Evolutionary conservation across 75 land plant species (phyloP), one percentile per base, ranked within the genome.

Genomic region (Gnetum montanum): DNA sequence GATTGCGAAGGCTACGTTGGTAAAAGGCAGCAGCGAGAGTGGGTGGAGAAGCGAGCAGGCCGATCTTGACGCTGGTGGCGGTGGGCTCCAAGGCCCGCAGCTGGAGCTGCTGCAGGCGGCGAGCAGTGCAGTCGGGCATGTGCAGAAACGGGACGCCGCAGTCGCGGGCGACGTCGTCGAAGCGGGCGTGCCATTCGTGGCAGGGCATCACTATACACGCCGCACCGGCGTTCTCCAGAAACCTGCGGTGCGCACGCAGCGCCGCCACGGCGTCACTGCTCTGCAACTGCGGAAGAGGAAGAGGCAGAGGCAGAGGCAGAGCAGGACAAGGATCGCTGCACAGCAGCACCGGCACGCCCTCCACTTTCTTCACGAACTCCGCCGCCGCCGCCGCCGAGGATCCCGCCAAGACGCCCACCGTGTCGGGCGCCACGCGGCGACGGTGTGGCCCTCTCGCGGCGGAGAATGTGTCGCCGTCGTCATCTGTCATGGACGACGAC

Each of bases 171-270:
- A 83, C 51, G 60, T 79, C 75, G 3, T 65, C 66, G 57, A 67
- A 58, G 84, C 86, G 80, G 0, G 59, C 47, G 41, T 79, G 79
- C 7, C 70, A 75, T 8, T 68, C 33, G 55, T 79, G 72, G 41
- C 84, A 83, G 2, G 86, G 86, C 84, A 75, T 79, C 12, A 65
- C 79, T 34, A 83, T 71, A 75, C 86, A 83, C 10, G 67, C 57
- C 62, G 79, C 86, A 35, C 84, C 86, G 3, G 84, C 56, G 13
- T 40, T 35, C 70, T 80, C 86, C 11, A 83, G 68, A 46, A 80
- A 80, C 25, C 16, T 28, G 49, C 85, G 74, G 30, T 79, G 70
- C 63, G 70, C 74, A 50, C 73, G 45, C 8, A 74, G 31, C 11
- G n/a, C 22, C 0, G 20, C 31, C 18, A 34, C 46, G 54, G 62